phyloP scores from a whole-genome alignment of 2,329 filamentous ascomycete genomes.

The Cryphonectria radicalis region DNA sequence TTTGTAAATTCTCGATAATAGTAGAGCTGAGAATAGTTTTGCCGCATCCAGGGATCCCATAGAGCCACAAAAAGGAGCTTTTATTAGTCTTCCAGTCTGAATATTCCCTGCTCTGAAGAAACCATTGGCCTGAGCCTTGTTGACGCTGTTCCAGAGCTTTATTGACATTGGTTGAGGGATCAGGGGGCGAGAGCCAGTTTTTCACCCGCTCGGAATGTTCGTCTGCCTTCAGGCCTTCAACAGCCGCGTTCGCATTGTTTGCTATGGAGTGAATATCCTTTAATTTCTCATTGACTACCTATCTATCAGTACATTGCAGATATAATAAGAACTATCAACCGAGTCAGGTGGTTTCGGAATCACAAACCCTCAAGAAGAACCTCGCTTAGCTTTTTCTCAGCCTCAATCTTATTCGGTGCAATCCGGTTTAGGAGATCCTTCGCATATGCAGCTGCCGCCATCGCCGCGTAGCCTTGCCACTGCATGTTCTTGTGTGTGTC shows the following conservation, averaged over 20 bases:
- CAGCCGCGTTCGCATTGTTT: not conserved
- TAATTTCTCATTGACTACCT: not conserved
- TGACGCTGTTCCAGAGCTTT: not conserved
- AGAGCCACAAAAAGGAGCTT: not conserved
- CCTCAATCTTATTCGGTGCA: not conserved
- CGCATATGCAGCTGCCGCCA: conserved; percentile 35
- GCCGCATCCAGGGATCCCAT: not conserved
- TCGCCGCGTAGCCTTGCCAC: conserved; percentile 36
- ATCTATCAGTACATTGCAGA: not conserved
- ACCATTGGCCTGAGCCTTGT: not conserved
- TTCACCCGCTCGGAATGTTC: not conserved
- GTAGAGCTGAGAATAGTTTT: not conserved
- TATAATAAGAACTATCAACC: not conserved
- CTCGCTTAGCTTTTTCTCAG: not conserved
- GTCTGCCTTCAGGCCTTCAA: not conserved
- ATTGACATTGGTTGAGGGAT: not conserved
- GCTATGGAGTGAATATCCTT: not conserved
- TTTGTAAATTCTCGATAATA: not conserved
- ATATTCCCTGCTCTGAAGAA: not conserved
- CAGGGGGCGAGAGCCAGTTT: not conserved
- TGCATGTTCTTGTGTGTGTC: conserved; percentile 36
- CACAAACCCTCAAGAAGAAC: not conserved
- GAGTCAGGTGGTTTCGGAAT: not conserved
- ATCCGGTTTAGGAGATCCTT: conserved; percentile 18
- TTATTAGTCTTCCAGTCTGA: not conserved